Base-by-base conservation (phyloP, 2,329 filamentous ascomycete genomes). In the Drechslerella stenobrocha region DNA sequence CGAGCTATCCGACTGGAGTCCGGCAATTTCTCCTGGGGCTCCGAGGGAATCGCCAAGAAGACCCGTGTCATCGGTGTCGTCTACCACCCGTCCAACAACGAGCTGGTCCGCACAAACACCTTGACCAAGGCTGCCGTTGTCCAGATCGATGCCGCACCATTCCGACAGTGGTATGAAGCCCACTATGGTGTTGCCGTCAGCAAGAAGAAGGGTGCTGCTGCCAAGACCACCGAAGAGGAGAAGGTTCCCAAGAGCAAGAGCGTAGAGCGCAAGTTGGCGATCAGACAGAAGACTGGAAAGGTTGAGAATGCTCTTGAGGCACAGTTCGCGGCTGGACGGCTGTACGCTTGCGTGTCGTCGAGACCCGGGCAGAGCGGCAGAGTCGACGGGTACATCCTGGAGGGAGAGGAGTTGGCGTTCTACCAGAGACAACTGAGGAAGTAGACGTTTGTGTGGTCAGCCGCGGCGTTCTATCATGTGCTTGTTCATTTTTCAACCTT, bases 71-170 rank as follows among this genome's bases (percentile, higher is more conserved):
- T 98, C 80, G 90, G 84, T 77, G 95, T 98, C 82, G 88, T 87
- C 79, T 98, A 90, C 89, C 95, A 98, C 83, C 95, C 93, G 72
- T 96, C 92, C 80, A 98, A 98, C 91, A 98, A 98, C 90, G 93
- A 98, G 84, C 86, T 98, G 76, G 91, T 98, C 84, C 93, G 93
- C 79, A 98, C 93, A 81, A 98, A 98, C 88, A 97, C 93, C 83
- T 86, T 98, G 80, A 98, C 93, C 85, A 95, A 91, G 83, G 90
- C 90, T 78, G 93, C 93, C 82, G 89, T 98, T 77, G 89, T 98
- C 80, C 93, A 98, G 85, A 83, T 98, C 81, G 93, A 98, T 81
- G 93, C 95, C 76, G 90, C 93, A 72, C 93, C 93, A 75, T 98
- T 98, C 89, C 86, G 93, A 80, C 92, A 97, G 83, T 98, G 93